Conservation (phyloP, 1,139 yeast genomes). For the Geotrichum restrictum region DNA sequence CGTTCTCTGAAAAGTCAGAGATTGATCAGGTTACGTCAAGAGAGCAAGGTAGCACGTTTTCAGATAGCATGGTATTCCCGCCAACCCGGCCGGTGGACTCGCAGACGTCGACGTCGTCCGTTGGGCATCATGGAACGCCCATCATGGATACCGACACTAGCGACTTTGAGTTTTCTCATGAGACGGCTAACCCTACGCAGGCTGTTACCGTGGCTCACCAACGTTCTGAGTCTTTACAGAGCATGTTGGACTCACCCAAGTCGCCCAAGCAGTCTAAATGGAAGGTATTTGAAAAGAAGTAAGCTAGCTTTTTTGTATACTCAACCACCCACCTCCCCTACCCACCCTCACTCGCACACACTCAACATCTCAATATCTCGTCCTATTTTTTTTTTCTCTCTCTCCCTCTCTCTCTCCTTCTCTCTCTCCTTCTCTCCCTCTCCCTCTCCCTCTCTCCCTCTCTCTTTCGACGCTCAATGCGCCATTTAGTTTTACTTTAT, state of each 20-base stretch:
- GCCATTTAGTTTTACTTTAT: not conserved
- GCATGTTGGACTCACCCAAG: not conserved
- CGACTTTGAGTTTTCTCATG: not conserved
- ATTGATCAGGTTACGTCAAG: not conserved
- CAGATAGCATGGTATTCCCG: constrained; percentile 1
- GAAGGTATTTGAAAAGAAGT: constrained; percentile 9
- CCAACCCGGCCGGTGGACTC: not conserved
- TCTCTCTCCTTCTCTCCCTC: not conserved
- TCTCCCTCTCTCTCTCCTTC: not conserved
- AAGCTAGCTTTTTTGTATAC: not conserved
- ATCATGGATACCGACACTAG: not conserved
- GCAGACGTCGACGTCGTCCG: not conserved
- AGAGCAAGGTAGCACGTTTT: not conserved
- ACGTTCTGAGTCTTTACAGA: constrained; percentile 4
- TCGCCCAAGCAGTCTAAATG: not conserved
- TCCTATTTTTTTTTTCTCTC: not conserved
- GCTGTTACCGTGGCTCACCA: not conserved
- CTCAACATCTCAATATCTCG: no score
- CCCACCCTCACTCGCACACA: no score
- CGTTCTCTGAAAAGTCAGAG: not conserved
- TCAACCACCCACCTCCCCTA: no score
- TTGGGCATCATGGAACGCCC: not conserved
- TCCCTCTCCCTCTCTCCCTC: not conserved
- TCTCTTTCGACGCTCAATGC: not conserved
- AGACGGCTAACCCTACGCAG: not conserved